A percentile compares a stretch with the other conserved stretches of the same genome.
phyloP scores from a whole-genome alignment of 306 rosid species.

The Pyrus bretschneideri region DNA sequence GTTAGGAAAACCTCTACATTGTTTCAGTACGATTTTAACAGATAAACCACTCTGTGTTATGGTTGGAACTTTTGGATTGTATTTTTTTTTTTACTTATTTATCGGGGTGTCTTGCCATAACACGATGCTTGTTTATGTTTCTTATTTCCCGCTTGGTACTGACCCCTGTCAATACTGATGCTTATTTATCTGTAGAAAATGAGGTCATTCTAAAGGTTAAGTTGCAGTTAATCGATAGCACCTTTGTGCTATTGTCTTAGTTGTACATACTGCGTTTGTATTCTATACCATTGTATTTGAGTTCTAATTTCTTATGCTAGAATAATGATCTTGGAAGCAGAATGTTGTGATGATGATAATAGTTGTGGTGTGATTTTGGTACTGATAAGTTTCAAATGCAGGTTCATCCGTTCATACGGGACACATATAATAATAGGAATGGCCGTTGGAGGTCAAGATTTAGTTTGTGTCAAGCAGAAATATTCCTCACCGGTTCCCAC shows the following conservation, averaged over 20 bases:
- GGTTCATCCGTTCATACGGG: constrained; percentile 84
- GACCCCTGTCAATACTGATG: too few relatives aligned
- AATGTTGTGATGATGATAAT: neutral
- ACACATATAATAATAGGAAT: constrained; percentile 88
- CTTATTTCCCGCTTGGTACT: too few relatives aligned
- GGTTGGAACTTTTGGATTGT: neutral
- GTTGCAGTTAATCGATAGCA: neutral
- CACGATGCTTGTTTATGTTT: too few relatives aligned
- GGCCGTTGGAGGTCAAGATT: constrained; percentile 97
- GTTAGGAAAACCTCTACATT: neutral
- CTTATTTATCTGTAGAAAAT: too few relatives aligned
- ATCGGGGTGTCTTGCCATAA: neutral
- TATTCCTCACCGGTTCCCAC: constrained; percentile 75
- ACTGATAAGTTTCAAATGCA: constrained; percentile 63
- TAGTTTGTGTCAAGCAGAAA: constrained; percentile 73
- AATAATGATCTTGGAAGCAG: constrained; percentile 1
- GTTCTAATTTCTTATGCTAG: neutral
- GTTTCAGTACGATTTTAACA: neutral
- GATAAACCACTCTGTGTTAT: neutral
- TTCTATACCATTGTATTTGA: neutral
- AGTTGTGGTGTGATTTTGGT: neutral
- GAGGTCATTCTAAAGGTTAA: neutral
- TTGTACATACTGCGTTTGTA: neutral
- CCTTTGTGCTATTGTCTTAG: neutral
- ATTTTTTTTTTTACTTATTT: neutral